phyloP scores from a whole-genome alignment of 192 early-diverging fungal species.

The Backusella luteola region DNA sequence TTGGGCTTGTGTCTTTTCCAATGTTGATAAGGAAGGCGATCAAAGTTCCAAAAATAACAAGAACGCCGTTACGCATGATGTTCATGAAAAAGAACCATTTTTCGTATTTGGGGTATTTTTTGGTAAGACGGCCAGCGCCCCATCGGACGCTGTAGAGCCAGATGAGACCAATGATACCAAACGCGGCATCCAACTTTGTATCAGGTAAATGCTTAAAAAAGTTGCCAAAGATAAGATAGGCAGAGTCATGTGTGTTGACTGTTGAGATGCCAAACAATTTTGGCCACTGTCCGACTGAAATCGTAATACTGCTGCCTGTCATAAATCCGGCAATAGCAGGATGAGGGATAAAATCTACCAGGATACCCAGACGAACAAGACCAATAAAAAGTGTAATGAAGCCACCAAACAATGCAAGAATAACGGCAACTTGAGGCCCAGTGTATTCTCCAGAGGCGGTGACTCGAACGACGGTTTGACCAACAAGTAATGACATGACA shows the following conservation, averaged over 20 bases:
- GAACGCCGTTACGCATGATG: slow-evolving; percentile 69
- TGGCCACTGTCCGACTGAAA: slow-evolving; percentile 69
- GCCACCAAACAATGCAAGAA: slow-evolving; percentile 74
- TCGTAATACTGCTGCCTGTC: slow-evolving; percentile 77
- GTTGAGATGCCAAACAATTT: slow-evolving; percentile 74
- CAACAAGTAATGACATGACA: slow-evolving; percentile 77
- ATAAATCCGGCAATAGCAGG: slow-evolving; percentile 87
- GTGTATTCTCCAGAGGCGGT: slow-evolving; percentile 64
- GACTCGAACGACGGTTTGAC: slow-evolving; percentile 55
- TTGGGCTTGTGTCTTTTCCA: slow-evolving; percentile 40
- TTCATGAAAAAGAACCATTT: slow-evolving; percentile 59
- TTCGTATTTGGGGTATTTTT: slow-evolving; percentile 47
- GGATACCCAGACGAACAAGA: slow-evolving; percentile 78
- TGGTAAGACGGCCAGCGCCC: slow-evolving; percentile 31
- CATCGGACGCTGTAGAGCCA: slow-evolving; percentile 43
- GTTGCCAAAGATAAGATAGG: slow-evolving; percentile 77
- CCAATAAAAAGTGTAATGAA: slow-evolving; percentile 70
- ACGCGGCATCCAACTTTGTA: slow-evolving; percentile 57
- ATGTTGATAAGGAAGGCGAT: slow-evolving; percentile 59
- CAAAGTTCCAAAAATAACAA: slow-evolving; percentile 71
- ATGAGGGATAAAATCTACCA: slow-evolving; percentile 87
- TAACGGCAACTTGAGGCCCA: slow-evolving; percentile 61
- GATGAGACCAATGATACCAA: slow-evolving; percentile 54
- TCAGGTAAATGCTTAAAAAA: slow-evolving; percentile 42
- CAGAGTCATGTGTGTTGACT: slow-evolving; percentile 68